Percentiles rank a stretch among this genome's conserved stretches.
These are phyloP conservation scores for Podospora tetraspora DNA, from an alignment of 495 filamentous ascomycete genomes.

Conservation along the genomic window DNA sequence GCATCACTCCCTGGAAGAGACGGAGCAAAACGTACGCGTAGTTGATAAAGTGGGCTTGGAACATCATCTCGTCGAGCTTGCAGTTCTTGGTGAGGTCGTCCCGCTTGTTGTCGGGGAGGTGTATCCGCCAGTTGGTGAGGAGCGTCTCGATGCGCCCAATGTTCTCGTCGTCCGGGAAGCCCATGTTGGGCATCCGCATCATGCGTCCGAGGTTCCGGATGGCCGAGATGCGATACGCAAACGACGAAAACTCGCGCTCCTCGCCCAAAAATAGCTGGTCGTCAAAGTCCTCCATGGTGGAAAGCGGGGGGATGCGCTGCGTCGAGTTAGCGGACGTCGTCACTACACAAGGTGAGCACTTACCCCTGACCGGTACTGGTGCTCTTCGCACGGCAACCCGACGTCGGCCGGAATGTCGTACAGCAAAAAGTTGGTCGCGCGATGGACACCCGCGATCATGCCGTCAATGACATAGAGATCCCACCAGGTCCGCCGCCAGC, in stretches of 20 bases:
- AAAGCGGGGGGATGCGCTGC: constrained; percentile 57
- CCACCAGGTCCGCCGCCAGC: constrained; percentile 87
- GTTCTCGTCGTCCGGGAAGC: constrained; percentile 41
- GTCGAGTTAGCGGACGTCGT: neutral
- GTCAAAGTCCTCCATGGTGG: constrained; percentile 65
- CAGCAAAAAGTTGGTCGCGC: constrained; percentile 52
- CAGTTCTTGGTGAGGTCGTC: constrained; percentile 63
- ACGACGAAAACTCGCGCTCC: constrained; percentile 67
- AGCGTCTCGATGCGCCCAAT: constrained; percentile 61
- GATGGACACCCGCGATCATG: constrained; percentile 54
- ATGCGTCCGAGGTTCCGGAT: constrained; percentile 70
- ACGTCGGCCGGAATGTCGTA: constrained; percentile 54
- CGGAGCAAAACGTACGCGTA: constrained; percentile 48
- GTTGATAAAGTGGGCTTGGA: constrained; percentile 82
- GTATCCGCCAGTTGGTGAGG: constrained; percentile 77
- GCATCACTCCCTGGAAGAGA: neutral
- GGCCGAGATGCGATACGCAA: constrained; percentile 70
- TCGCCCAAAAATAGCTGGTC: constrained; percentile 59
- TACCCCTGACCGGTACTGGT: constrained; percentile 61
- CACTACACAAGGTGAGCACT: constrained; percentile 21
- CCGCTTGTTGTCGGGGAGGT: constrained; percentile 70
- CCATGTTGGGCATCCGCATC: constrained; percentile 49
- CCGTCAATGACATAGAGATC: constrained; percentile 78
- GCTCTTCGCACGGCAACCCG: constrained; percentile 71
- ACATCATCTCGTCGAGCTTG: constrained; percentile 81